Evolutionary conservation across 2,329 filamentous ascomycete species (phyloP).

Genomic region (Cercospora berteroae): DNA sequence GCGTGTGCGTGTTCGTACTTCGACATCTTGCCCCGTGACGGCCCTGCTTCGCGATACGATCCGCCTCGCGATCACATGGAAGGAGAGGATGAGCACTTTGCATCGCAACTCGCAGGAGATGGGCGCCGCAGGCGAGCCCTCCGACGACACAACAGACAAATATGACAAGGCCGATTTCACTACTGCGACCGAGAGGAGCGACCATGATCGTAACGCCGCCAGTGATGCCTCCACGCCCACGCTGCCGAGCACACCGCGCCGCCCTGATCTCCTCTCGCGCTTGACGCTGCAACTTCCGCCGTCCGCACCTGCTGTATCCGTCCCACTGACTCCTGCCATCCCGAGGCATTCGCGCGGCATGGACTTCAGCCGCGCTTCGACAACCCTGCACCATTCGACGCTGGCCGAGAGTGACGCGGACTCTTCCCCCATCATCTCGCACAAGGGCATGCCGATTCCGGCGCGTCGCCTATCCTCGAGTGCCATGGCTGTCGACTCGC

Average conservation of each 20-base stretch:
- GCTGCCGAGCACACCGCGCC: constrained; percentile 44
- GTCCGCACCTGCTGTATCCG: constrained; percentile 39
- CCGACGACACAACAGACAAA: not conserved
- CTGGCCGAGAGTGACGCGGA: constrained; percentile 87
- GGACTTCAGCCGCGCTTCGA: constrained; percentile 90
- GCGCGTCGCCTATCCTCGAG: constrained; percentile 42
- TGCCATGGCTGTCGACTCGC: constrained; percentile 58
- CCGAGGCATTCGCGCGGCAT: constrained; percentile 85
- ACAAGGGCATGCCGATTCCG: constrained; percentile 62
- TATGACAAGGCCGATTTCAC: not conserved
- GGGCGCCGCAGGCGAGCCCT: not conserved
- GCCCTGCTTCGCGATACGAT: not conserved
- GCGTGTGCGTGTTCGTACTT: not conserved
- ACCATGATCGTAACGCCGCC: not conserved
- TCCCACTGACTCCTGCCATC: constrained; percentile 45
- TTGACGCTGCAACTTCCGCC: constrained; percentile 68
- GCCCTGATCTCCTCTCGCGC: constrained; percentile 61
- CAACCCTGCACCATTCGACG: constrained; percentile 92
- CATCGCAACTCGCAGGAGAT: not conserved
- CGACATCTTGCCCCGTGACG: not conserved
- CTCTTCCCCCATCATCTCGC: constrained; percentile 80
- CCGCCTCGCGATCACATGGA: constrained; percentile 2
- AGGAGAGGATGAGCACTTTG: constrained; percentile 2
- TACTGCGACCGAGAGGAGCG: not conserved
- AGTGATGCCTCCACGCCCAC: constrained; percentile 3